Base-by-base conservation (phyloP, 2,329 filamentous ascomycete genomes). In the Aspergillus amoenus region DNA sequence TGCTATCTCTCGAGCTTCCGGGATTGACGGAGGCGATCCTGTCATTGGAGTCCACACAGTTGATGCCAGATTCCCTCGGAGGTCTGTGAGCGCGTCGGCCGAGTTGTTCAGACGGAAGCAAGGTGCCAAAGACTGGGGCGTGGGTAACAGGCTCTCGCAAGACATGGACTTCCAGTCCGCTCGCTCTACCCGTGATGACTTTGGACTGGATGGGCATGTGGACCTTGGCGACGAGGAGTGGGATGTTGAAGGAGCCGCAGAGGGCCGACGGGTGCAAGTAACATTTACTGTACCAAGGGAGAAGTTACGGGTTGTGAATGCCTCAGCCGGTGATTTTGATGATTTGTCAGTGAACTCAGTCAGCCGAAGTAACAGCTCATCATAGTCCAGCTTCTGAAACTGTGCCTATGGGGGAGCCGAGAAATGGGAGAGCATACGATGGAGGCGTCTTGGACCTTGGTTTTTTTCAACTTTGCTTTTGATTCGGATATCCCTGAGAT, bases 271-370 rank as follows among this genome's bases (percentile, higher is more conserved):
- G 8, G 89, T 93, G 59, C 89, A 93, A 73, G 84, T 91, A 68
- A 94, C 96, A 84, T 97, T 96, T 73, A 97, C 93, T 0, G 91
- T 97, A 59, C 93, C 94, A 2, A 91, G 88, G 72, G 89, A 93
- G 73, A 85, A 86, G 65, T 76, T 97, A 61, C 80, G 93, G 24
- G 92, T 97, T n/a, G 93, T 97, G 18, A 97, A 97, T 71, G 88
- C 84, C 50, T 88, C 71, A 4, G 69, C 66, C n/a, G 62, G 68
- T 3, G 73, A 76, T 57, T 59, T 68, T 54, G 71, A 73, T 46
- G 66, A 68, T 49, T 22, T 66, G 39, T 73, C 70, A 8, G 67
- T 69, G 58, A 60, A 58, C 3, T 70, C 70, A 15, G 46, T 64
- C 45, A 71, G 65, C 56, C 62, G 65, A 27, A 65, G 52, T 48